Conservation (phyloP, 345 rosid species). For the Brassica carinata region DNA sequence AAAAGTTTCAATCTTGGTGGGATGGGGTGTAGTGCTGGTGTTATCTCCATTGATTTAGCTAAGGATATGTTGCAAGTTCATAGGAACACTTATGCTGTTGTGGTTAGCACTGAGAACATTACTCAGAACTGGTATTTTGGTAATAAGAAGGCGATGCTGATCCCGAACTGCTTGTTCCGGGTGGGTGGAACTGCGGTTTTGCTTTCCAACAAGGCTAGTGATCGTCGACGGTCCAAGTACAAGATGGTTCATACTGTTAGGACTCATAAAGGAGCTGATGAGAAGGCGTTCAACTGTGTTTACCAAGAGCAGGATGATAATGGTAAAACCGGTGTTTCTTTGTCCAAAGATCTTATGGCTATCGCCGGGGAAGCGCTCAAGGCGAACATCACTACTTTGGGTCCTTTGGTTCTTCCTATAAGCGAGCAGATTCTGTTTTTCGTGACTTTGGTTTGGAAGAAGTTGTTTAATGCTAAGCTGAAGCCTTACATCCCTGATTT, state of each 20-base stretch:
- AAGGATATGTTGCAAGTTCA: background rate
- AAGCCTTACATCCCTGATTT: conserved; percentile 93
- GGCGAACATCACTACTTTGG: conserved; percentile 80
- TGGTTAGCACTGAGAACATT: conserved; percentile 37
- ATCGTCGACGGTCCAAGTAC: conserved; percentile 66
- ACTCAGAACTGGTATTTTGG: conserved; percentile 50
- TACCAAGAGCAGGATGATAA: conserved; percentile 79
- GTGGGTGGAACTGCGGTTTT: conserved; percentile 81
- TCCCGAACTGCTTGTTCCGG: conserved; percentile 88
- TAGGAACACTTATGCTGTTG: conserved; percentile 60
- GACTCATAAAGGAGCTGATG: conserved; percentile 81
- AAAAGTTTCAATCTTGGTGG: background rate
- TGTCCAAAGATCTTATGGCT: conserved; percentile 90
- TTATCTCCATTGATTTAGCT: background rate
- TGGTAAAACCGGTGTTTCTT: conserved; percentile 85
- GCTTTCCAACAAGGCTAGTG: conserved; percentile 61
- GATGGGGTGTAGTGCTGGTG: background rate
- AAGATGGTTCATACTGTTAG: conserved; percentile 78
- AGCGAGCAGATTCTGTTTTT: conserved; percentile 91
- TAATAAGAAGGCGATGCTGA: conserved; percentile 80
- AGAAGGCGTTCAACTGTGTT: conserved; percentile 77
- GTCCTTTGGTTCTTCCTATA: conserved; percentile 88
- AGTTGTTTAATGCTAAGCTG: conserved; percentile 55
- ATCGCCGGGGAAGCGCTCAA: conserved; percentile 89
- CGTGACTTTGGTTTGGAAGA: conserved; percentile 64